Evolutionary conservation across 768 basidiomycete genomes (phyloP).

Genomic region (Pholiota molesta): DNA sequence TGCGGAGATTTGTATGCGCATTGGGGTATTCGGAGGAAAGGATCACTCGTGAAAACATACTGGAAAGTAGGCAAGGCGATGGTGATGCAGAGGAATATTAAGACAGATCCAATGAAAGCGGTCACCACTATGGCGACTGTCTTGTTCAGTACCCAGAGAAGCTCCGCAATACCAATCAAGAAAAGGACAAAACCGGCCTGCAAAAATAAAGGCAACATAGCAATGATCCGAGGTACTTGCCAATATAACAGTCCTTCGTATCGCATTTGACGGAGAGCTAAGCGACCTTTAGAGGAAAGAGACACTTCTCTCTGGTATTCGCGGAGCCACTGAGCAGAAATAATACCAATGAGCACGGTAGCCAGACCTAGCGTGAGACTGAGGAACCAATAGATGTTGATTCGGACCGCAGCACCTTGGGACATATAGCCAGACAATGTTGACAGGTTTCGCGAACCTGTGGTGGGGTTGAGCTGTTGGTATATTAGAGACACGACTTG

Average conservation of each 20-base stretch:
- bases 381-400: constrained; percentile 29
- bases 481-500: constrained; percentile 21
- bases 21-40: constrained; percentile 26
- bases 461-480: constrained; percentile 3
- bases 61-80: constrained; percentile 30
- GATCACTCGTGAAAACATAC: constrained; percentile 26
- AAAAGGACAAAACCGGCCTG: constrained; percentile 27
- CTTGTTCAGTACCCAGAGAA: constrained; percentile 24
- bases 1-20: constrained; percentile 37
- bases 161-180: constrained; percentile 27
- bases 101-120: constrained; percentile 20
- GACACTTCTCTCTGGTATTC: constrained; percentile 28
- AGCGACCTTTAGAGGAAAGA: constrained; percentile 26
- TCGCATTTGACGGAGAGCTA: constrained; percentile 29
- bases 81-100: constrained; percentile 26
- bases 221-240: constrained; percentile 29
- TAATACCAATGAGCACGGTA: constrained; percentile 28
- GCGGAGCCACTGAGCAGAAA: constrained; percentile 29
- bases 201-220: constrained; percentile 25
- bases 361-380: constrained; percentile 27
- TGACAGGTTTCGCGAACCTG: not conserved
- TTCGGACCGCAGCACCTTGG: constrained; percentile 17
- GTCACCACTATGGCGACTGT: constrained; percentile 23
- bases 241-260: constrained; percentile 28
- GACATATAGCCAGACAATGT: constrained; percentile 19